Conservation (phyloP, 148 eudicot genomes). For the Vaccinium darrowii region DNA sequence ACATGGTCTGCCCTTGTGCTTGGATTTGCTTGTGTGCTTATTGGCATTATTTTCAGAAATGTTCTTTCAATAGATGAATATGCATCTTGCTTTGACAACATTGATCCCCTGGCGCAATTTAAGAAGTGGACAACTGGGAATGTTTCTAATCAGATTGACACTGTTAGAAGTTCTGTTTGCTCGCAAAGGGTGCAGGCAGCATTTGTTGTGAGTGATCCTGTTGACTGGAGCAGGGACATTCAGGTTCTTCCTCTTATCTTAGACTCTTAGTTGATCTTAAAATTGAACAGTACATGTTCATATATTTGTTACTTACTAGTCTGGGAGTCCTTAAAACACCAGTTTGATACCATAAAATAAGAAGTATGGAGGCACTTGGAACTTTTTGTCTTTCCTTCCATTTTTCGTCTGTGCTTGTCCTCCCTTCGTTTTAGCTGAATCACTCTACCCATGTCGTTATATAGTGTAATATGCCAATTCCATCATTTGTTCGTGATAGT, state of each 20-base stretch:
- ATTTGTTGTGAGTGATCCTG: conserved; percentile 78
- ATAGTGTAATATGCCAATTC: neutral
- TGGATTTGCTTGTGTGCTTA: neutral
- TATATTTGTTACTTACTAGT: neutral
- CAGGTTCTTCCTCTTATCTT: conserved; percentile 51
- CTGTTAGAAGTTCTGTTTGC: conserved; percentile 36
- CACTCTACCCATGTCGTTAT: neutral
- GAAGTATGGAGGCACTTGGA: conserved; percentile 3
- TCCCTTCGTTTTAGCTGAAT: neutral
- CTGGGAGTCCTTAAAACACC: neutral
- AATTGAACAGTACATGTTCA: neutral
- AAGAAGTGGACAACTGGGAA: conserved; percentile 51
- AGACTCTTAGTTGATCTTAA: conserved; percentile 12
- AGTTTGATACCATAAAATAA: neutral
- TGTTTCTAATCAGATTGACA: conserved; percentile 25
- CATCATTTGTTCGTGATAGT: neutral
- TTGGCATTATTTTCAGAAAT: conserved; percentile 44
- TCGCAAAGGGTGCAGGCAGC: conserved; percentile 66
- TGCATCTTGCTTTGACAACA: conserved; percentile 74
- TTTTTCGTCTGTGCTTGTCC: neutral
- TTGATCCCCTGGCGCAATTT: conserved; percentile 77
- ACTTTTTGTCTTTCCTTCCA: neutral
- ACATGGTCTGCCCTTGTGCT: neutral
- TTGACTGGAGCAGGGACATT: conserved; percentile 96
- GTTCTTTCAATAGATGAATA: conserved; percentile 83